A percentile compares a stretch with the other conserved stretches of the same genome.
These are phyloP conservation scores for Echeveria elegans DNA, from an alignment of 164 flowering plant species.

Conservation along the genomic window DNA sequence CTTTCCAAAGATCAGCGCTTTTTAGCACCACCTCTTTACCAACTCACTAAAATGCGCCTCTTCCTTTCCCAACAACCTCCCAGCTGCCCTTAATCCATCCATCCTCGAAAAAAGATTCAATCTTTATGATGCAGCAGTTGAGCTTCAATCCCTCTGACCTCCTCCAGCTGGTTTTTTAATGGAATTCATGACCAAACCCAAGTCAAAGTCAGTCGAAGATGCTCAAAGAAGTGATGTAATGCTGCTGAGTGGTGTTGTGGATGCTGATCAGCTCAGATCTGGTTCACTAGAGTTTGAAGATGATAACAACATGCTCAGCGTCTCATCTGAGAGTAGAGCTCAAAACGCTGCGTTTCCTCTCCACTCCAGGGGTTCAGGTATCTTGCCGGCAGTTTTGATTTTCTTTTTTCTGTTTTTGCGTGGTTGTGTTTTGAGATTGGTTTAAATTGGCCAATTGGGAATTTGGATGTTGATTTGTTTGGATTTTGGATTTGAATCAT, in stretches of 20 bases:
- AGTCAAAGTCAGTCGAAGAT: neutral
- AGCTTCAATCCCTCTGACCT: neutral
- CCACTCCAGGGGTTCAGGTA: neutral
- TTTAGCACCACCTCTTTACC: neutral
- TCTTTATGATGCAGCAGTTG: constrained; percentile 1
- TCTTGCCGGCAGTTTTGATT: neutral
- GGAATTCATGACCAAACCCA: neutral
- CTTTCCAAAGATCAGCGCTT: neutral
- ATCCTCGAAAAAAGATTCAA: neutral
- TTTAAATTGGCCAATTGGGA: neutral
- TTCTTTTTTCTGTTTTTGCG: no score
- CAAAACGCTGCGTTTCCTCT: constrained; percentile 4
- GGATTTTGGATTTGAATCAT: neutral
- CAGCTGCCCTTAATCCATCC: neutral
- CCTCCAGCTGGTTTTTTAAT: neutral
- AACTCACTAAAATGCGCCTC: neutral
- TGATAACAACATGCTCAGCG: neutral
- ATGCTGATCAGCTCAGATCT: neutral
- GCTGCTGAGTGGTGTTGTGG: neutral
- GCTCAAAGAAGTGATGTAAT: neutral
- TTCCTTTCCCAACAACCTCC: neutral
- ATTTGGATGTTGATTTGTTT: neutral
- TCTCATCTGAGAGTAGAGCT: neutral
- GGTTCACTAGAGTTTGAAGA: neutral
- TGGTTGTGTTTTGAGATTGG: neutral